phyloP scores from a whole-genome alignment of 176 grass and related monocot species.

The Pharus latifolius region DNA sequence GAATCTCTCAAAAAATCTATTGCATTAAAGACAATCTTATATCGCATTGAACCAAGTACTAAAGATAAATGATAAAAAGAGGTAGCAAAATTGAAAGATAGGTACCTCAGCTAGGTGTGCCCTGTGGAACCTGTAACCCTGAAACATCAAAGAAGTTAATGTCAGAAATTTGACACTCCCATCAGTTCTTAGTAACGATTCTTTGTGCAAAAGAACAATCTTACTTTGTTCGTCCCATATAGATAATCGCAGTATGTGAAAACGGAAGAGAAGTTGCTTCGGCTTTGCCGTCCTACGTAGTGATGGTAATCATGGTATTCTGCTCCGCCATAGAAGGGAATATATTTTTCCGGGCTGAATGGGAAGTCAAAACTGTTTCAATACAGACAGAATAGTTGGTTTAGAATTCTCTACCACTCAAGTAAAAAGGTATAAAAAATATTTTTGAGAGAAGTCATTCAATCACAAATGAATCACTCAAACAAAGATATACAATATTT shows the following conservation, averaged over 20 bases:
- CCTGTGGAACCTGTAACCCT: constrained; percentile 43
- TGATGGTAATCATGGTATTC: constrained; percentile 59
- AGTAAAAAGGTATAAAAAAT: too few relatives aligned
- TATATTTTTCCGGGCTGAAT: constrained; percentile 26
- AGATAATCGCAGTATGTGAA: constrained; percentile 53
- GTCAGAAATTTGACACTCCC: background rate
- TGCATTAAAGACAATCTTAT: too few relatives aligned
- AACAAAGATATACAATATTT: too few relatives aligned
- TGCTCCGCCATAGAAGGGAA: constrained; percentile 41
- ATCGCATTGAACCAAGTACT: too few relatives aligned
- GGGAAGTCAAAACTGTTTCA: constrained; percentile 46
- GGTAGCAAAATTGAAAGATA: background rate
- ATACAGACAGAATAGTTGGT: too few relatives aligned
- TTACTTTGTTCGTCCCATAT: constrained; percentile 46
- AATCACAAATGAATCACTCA: too few relatives aligned
- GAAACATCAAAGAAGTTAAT: constrained; percentile 7
- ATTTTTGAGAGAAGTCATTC: too few relatives aligned
- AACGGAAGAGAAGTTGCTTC: constrained; percentile 42
- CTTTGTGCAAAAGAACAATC: background rate
- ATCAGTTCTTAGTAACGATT: background rate
- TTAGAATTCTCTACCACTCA: too few relatives aligned
- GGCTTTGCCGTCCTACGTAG: constrained; percentile 34
- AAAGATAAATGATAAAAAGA: too few relatives aligned
- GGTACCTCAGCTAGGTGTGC: constrained; percentile 33
- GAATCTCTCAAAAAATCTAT: too few relatives aligned